Evolutionary conservation across 306 rosid species (phyloP), one percentile per base, ranked within the genome.

Genomic region (Arachis stenosperma): DNA sequence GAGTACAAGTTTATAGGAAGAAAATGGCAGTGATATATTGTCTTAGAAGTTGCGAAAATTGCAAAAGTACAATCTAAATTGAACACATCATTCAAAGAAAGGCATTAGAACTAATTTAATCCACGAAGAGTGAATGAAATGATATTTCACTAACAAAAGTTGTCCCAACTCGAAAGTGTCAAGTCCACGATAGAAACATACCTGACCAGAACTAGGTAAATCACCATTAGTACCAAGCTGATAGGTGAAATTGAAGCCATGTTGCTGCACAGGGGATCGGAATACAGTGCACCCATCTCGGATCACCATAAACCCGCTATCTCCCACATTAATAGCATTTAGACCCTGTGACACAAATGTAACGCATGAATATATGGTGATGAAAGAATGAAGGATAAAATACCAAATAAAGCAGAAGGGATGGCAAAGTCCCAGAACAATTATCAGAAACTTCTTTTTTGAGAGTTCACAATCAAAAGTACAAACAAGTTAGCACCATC

Each of bases 141-240:
- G 52, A 70, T 17, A 9, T 30, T 46, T 37, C 68, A 46, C 43
- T 12, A 50, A 44, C 47, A 46, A 54, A 70, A 42, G 43, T 29
- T 52, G 58, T 53, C 54, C 4, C 41, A 17, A 29, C 27, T 40
- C 7, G 13, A 10, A 47, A 7, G 41, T 29, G 27, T 42, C 15
- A 54, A 60, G 63, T 60, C 50, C 8, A 75, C 15, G 14, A 22
- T 9, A 67, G 41, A 29, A 60, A 51, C 65, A 70, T 42, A 95
- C 99, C 98, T 95, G 97, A 68, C 99, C 99, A 79, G 97, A 95
- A 83, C 99, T 95, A 61, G 99, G 99, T 79, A 95, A 81, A 86
- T 95, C 99, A 46, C 98, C 87, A 67, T 82, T 76, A 69, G 63
- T 79, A 64, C 97, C 97, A 69, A 95, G 81, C 75, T 95, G 99